These are phyloP conservation scores for Malassezia obtusa DNA, from an alignment of 1,284 basidiomycete species.

Conservation along the genomic window DNA sequence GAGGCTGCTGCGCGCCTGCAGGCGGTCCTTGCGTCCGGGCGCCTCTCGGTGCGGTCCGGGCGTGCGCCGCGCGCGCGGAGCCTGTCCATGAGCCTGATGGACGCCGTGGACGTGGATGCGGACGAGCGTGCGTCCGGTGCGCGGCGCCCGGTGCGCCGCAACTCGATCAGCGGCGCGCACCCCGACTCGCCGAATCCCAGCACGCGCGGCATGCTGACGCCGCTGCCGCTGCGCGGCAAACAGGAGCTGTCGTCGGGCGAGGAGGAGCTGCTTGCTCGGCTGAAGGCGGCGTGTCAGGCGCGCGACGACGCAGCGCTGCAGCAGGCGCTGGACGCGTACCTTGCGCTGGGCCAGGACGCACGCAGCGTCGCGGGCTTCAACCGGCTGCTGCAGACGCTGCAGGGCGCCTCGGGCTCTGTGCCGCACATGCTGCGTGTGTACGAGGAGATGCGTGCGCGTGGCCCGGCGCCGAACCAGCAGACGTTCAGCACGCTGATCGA, in stretches of 20 bases:
- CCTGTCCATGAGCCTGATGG: too few species aligned
- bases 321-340: background rate
- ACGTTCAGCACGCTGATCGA: conserved; percentile 53
- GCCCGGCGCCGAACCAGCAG: conserved; percentile 13
- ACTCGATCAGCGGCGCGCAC: conserved; percentile 1
- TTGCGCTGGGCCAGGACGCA: background rate
- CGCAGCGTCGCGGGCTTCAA: conserved; percentile 1
- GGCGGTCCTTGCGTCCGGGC: too few species aligned
- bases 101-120: too few species aligned
- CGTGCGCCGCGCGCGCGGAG: too few species aligned
- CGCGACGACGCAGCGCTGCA: background rate
- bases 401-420: background rate
- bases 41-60: too few species aligned
- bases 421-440: background rate
- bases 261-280: background rate
- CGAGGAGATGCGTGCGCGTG: conserved; percentile 19
- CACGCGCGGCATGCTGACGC: background rate
- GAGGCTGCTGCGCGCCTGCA: too few species aligned
- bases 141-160: background rate
- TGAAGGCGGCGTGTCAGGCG: background rate
- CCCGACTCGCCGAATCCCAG: background rate
- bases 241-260: background rate
- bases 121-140: too few species aligned
- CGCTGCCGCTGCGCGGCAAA: background rate
- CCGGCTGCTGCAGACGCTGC: background rate